Percentiles rank a stretch among this genome's conserved stretches.
Conservation (phyloP, 148 eudicot genomes). For the Amaranthus palmeri region DNA sequence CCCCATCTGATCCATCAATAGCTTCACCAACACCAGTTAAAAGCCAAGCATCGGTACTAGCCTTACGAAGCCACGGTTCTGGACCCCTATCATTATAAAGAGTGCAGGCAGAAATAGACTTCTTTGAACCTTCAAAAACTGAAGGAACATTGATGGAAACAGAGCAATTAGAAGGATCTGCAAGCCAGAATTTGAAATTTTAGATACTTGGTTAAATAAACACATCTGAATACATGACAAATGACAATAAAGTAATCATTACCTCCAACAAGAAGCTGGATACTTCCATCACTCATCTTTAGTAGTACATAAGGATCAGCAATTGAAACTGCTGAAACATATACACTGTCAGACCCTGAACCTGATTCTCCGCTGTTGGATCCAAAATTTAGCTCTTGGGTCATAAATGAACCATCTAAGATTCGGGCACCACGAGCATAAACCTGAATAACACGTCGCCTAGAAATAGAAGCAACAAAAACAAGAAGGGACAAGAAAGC, state of each 20-base stretch:
- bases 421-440: conserved; percentile 90
- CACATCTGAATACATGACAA: conserved; percentile 3
- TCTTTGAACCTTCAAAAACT: conserved; percentile 61
- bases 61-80: conserved; percentile 89
- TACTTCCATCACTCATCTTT: conserved; percentile 81
- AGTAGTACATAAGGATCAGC: conserved; percentile 90
- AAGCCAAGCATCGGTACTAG: conserved; percentile 99
- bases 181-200: conserved; percentile 19
- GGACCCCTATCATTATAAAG: conserved; percentile 90
- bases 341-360: conserved; percentile 49
- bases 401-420: conserved; percentile 91
- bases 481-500: conserved; percentile 8
- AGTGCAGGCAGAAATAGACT: conserved; percentile 70
- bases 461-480: conserved; percentile 24
- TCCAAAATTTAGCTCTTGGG: conserved; percentile 74
- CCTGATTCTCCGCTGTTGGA: conserved; percentile 54
- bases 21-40: conserved; percentile 80
- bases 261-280: conserved; percentile 99
- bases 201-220: conserved; percentile 4
- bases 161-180: conserved; percentile 83
- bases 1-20: conserved; percentile 86
- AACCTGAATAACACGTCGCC: conserved; percentile 93
- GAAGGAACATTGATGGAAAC: conserved; percentile 60
- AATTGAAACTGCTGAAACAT: conserved; percentile 75
- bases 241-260: conserved; percentile 9